Evolutionary conservation across 2,329 filamentous ascomycete genomes (phyloP), one percentile per base, ranked within the genome.

Genomic region (Monosporascus sp.): DNA sequence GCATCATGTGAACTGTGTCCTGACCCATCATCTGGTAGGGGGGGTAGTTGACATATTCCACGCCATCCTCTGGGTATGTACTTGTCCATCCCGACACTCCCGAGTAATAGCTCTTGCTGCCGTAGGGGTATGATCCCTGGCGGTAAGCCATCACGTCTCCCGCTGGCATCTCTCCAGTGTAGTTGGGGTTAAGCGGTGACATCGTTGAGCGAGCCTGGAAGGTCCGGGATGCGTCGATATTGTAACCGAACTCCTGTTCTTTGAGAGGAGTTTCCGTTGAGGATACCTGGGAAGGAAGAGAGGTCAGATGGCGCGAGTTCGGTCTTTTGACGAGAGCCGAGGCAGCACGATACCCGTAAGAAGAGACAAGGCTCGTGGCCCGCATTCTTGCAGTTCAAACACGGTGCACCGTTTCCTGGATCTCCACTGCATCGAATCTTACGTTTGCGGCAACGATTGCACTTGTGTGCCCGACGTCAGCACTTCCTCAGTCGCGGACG

Each of bases 371-470:
- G 74, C 22, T 85, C 81, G 25, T 80, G 74, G 14, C 88, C 87
- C 50, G 92, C 86, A 56, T 78, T 83, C 63, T 84, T 87, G 75
- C 93, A 97, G 69, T 92, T 96, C 11, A 80, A 76, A 70, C 93
- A 97, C n/a, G 86, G 84, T 39, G 76, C 73, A n/a, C 87, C 88
- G 63, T 86, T 83, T 34, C 88, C 88, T 36, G 80, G 77, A 66
- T 96, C 90, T 44, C 93, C 93, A 64, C 89, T 96, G 74, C 93
- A 97, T 61, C 90, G 87, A 63, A 97, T 97, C 77, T 97, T 97
- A 54, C 93, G 83, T 73, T 93, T 92, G 55, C 93, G 84, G 71
- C 93, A 97, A 60, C 93, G 84, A 37, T 84, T 83, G 69, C 93
- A 97, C 93, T 97, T 64, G 24, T 39, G 51, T 49, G 27, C 59